These are phyloP conservation scores for Rubus parviflorus DNA, from an alignment of 306 rosid species.

Conservation along the genomic window DNA sequence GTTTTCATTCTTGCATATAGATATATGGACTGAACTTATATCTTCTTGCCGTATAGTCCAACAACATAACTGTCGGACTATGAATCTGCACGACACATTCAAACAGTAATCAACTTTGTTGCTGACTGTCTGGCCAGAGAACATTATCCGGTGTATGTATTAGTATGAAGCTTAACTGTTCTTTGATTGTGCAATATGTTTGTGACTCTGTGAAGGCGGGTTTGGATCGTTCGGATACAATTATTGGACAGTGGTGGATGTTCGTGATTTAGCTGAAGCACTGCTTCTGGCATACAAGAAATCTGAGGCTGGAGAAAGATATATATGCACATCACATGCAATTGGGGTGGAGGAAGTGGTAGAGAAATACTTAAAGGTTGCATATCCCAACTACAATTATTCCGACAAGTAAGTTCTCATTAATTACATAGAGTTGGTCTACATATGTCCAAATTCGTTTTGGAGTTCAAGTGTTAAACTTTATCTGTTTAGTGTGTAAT, in stretches of 20 bases:
- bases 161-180: no score
- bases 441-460: no score
- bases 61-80: no score
- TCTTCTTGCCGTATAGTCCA: no score
- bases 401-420: no score
- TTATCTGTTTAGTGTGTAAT: no score
- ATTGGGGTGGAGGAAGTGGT: constrained; percentile 26
- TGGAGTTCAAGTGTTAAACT: no score
- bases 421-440: no score
- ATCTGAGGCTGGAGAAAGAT: constrained; percentile 51
- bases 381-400: constrained; percentile 45
- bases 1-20: no score
- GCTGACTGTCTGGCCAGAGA: background rate
- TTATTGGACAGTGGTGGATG: constrained; percentile 36
- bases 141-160: background rate
- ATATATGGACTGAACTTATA: no score
- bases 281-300: constrained; percentile 48
- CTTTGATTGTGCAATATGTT: background rate
- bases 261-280: constrained; percentile 50
- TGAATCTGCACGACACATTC: no score
- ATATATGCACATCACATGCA: constrained; percentile 36
- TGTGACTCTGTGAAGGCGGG: constrained; percentile 19
- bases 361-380: constrained; percentile 37
- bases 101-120: background rate
- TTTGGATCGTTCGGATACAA: constrained; percentile 30